Base-by-base conservation (phyloP, 2,329 filamentous ascomycete species). In the Ustulina deusta region DNA sequence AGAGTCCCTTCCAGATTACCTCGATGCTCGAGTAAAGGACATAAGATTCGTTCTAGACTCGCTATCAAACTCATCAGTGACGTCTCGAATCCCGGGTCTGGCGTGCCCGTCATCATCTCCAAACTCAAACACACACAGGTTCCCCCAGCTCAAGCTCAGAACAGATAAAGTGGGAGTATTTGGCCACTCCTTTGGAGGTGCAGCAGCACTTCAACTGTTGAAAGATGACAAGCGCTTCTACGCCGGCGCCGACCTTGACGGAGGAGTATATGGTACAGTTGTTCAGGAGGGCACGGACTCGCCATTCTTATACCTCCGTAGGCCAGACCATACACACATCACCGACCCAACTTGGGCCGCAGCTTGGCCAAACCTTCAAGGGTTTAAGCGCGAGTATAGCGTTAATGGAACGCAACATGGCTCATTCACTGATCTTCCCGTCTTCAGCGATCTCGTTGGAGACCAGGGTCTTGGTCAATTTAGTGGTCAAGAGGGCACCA, bases 221-320 rank as follows among this genome's bases (percentile, higher is more conserved):
- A 36, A 60, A 4, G 68, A 63, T 2, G 79, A 83, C 52, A 61
- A 63, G 0, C 70, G 79, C 2, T 75, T 84, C 61, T 63, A 69
- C 0, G 81, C 76, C 0, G 83, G 81, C 3, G 69, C 83, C 1
- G 75, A 83, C 54, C 32, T 84, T 9, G 83, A 85, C 66, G 83
- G 83, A 5, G 65, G 68, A 0, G 58, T 83, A 0, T 75, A 55
- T 38, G 73, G 71, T 3, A 15, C 57, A 1, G 59, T 69, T 15
- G 42, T 68, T 9, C 40, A 64, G 10, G 20, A 64, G 38, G 69
- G 69, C 27, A 69, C 66, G 1, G 70, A 70, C 27, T 46, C 17
- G 54, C 72, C 71, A 13, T 73, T 73, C 42, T 17, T 73, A 2
- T 61, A 68, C 56, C 22, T 74, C 3, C 61, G 56, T 6, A 27